Conservation (phyloP, 176 grass and related monocot species). For the Stipa capillata region DNA sequence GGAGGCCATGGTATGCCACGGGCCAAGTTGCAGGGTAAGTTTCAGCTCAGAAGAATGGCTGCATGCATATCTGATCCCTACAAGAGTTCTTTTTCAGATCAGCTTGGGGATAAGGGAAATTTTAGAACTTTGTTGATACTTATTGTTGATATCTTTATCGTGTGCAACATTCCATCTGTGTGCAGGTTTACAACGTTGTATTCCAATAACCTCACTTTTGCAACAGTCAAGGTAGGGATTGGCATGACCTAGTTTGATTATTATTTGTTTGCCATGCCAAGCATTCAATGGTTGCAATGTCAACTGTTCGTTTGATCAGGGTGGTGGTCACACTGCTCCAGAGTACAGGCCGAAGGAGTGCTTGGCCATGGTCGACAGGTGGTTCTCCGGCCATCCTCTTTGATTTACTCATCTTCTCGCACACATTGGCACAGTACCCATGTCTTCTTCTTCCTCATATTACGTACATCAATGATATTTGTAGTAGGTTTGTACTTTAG, state of each 20-base stretch:
- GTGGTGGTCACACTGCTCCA: slow-evolving; percentile 44
- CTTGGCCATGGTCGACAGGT: slow-evolving; percentile 34
- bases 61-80: too few species aligned
- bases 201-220: slow-evolving; percentile 62
- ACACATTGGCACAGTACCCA: too few species aligned
- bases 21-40: neutral
- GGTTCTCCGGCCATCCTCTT: slow-evolving; percentile 23
- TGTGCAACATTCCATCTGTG: neutral
- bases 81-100: too few species aligned
- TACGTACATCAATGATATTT: too few species aligned
- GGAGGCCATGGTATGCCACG: neutral
- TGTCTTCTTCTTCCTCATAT: too few species aligned
- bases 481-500: too few species aligned
- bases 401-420: neutral
- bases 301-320: slow-evolving; percentile 16
- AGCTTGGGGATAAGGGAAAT: too few species aligned
- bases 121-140: too few species aligned
- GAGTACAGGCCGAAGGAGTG: slow-evolving; percentile 46
- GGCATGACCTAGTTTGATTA: neutral
- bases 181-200: slow-evolving; percentile 35
- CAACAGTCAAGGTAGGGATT: slow-evolving; percentile 40
- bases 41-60: too few species aligned
- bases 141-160: too few species aligned
- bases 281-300: neutral
- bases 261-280: neutral